Evolutionary conservation across 1,139 yeast species (phyloP).

Genomic region (Hyphopichia pseudoburtonii): DNA sequence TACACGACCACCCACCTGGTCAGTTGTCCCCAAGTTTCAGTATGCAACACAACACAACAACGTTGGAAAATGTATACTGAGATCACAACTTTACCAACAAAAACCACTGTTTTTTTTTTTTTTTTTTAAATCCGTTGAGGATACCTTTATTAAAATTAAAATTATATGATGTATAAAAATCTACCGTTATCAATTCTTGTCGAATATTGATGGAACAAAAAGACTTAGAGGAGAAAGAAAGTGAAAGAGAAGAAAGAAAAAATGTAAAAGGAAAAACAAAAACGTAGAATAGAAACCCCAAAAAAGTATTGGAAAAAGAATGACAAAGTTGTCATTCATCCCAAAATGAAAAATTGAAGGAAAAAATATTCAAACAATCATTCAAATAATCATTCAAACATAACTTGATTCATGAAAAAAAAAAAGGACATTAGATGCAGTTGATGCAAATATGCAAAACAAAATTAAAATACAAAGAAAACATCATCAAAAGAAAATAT

Average conservation of each 20-base stretch:
- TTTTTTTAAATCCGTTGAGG: constrained; percentile 37
- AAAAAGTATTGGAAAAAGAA: too few species aligned
- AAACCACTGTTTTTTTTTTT: too few species aligned
- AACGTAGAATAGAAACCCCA: constrained; percentile 9
- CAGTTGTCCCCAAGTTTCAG: too few species aligned
- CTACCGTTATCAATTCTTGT: constrained; percentile 19
- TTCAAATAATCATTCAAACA: constrained; percentile 12
- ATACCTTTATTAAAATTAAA: constrained; percentile 28
- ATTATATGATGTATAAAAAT: constrained; percentile 13
- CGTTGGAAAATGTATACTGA: too few species aligned
- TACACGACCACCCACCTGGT: too few species aligned
- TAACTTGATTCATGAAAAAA: constrained; percentile 13
- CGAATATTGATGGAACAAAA: constrained; percentile 11
- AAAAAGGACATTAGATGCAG: constrained; percentile 42
- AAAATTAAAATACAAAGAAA: constrained; percentile 19
- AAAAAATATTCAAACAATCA: constrained; percentile 12
- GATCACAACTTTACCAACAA: too few species aligned
- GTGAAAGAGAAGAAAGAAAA: constrained; percentile 1
- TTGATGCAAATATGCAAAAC: constrained; percentile 51
- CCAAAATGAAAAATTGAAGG: too few species aligned
- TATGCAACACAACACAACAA: too few species aligned
- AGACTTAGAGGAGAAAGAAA: constrained; percentile 10
- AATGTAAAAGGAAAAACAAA: constrained; percentile 9
- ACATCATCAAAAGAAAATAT: constrained; percentile 10
- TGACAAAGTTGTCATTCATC: too few species aligned